Conservation (phyloP, 2,329 filamentous ascomycete genomes). For the Botrytis tulipae region DNA sequence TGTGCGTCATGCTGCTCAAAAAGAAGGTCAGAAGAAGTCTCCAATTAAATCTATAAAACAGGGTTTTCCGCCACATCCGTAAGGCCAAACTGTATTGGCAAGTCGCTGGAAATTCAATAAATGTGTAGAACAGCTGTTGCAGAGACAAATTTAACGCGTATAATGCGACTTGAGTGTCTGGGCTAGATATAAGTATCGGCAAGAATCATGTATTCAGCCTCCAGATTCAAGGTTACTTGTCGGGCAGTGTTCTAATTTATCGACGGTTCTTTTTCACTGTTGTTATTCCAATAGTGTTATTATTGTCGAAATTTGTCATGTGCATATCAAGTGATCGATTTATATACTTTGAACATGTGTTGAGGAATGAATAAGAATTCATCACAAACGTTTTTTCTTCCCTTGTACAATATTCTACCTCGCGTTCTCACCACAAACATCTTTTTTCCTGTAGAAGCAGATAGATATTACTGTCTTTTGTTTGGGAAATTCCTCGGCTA, state of each 20-base stretch:
- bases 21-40: neutral
- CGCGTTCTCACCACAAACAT: fast-evolving
- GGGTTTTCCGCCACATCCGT: neutral
- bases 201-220: fast-evolving
- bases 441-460: too few species aligned
- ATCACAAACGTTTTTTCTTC: neutral
- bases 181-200: neutral
- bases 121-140: neutral
- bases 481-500: neutral
- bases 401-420: neutral
- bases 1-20: neutral
- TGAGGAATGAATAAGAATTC: neutral
- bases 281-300: too few species aligned
- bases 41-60: neutral
- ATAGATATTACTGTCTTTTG: neutral
- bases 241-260: neutral
- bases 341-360: neutral
- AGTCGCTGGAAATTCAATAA: fast-evolving
- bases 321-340: fast-evolving
- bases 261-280: neutral
- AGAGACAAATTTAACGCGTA: neutral
- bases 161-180: neutral
- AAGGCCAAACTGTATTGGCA: neutral
- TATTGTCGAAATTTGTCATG: neutral
- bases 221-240: neutral